phyloP scores from a whole-genome alignment of 768 basidiomycete genomes.

The Macrolepiota dolichaula region DNA sequence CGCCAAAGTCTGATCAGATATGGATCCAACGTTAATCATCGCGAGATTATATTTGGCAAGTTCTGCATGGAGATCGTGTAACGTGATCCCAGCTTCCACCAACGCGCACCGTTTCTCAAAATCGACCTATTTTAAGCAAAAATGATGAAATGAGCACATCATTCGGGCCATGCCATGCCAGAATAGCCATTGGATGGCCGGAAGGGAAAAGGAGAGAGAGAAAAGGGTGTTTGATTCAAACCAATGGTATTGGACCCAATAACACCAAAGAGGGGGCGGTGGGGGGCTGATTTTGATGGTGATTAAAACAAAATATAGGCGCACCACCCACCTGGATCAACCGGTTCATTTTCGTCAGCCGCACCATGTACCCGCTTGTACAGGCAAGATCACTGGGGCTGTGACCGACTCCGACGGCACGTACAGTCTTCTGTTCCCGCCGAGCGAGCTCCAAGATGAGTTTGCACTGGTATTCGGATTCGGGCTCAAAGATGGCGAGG shows the following conservation, averaged over 20 bases:
- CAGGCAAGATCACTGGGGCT: slow-evolving; percentile 93
- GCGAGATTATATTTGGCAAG: slow-evolving; percentile 71
- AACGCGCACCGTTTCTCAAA: slow-evolving; percentile 60
- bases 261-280: background rate
- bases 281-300: background rate
- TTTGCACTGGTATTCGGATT: slow-evolving; percentile 62
- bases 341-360: slow-evolving; percentile 68
- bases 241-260: background rate
- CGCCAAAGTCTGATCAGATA: slow-evolving; percentile 93
- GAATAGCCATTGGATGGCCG: background rate
- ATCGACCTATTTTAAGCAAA: slow-evolving; percentile 53
- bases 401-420: slow-evolving; percentile 89
- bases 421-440: slow-evolving; percentile 64
- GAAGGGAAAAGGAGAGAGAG: slow-evolving; percentile 2
- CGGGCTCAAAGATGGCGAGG: slow-evolving; percentile 72
- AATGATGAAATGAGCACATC: slow-evolving; percentile 10
- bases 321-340: slow-evolving; percentile 69
- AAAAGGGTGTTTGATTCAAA: slow-evolving; percentile 1
- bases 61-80: slow-evolving; percentile 66
- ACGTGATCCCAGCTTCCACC: slow-evolving; percentile 76
- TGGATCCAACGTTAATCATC: slow-evolving; percentile 91
- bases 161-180: background rate
- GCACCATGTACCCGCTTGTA: slow-evolving; percentile 82
- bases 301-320: slow-evolving; percentile 3
- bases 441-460: slow-evolving; percentile 79